A percentile compares a stretch with the other conserved stretches of the same genome.
Evolutionary conservation across 495 filamentous ascomycete genomes (phyloP).

Genomic region (Penicillium psychrofluorescens): DNA sequence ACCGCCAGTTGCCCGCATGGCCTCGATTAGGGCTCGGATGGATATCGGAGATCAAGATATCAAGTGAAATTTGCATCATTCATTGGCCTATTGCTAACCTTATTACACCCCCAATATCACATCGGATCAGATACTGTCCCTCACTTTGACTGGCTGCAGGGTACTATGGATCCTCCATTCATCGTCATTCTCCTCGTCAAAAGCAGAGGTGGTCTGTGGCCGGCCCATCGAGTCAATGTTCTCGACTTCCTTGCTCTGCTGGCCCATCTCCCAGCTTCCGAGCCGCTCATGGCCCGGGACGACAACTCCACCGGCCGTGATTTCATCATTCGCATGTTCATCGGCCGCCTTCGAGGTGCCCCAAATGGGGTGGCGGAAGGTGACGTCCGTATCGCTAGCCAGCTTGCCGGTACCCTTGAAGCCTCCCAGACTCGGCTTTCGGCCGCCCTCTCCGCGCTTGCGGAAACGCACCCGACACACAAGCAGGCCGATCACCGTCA

Average conservation of each 20-base stretch:
- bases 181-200: conserved; percentile 15
- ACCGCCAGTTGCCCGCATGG: no score
- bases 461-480: conserved; percentile 27
- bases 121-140: conserved; percentile 26
- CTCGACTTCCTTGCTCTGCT: conserved; percentile 15
- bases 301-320: conserved; percentile 12
- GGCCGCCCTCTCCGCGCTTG: conserved; percentile 11
- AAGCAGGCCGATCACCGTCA: conserved; percentile 25
- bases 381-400: conserved; percentile 43
- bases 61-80: no score
- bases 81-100: no score
- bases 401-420: conserved; percentile 45
- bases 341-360: conserved; percentile 9
- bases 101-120: background rate
- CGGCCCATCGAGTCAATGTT: background rate
- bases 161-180: conserved; percentile 24
- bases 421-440: conserved; percentile 26
- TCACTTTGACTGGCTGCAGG: conserved; percentile 21
- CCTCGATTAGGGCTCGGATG: no score
- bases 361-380: conserved; percentile 24
- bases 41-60: no score
- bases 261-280: conserved; percentile 47
- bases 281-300: conserved; percentile 37
- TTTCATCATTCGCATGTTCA: conserved; percentile 7
- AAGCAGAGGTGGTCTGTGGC: conserved; percentile 4